Conservation (phyloP, 768 basidiomycete genomes). For the Auricularia cornea region DNA sequence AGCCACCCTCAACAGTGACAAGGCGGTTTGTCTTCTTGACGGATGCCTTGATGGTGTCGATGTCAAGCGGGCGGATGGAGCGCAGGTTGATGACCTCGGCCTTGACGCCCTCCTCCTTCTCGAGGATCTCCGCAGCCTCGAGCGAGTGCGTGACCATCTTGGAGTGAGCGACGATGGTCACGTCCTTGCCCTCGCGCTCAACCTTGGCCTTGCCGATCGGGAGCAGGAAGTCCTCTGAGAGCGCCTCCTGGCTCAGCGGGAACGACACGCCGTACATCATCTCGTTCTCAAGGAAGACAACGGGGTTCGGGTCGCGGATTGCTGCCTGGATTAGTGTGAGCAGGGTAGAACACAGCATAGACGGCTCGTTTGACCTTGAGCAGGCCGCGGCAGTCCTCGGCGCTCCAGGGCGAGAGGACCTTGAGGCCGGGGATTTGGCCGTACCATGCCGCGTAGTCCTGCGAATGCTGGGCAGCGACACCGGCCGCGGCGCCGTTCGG, state of each 20-base stretch:
- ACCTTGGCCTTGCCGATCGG: constrained; percentile 98
- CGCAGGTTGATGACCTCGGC: constrained; percentile 98
- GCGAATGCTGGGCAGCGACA: constrained; percentile 95
- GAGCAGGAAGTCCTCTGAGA: constrained; percentile 90
- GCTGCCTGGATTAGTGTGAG: constrained; percentile 51
- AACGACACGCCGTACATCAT: constrained; percentile 97
- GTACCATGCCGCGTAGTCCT: constrained; percentile 96
- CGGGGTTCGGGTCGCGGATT: constrained; percentile 96
- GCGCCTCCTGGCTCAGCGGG: constrained; percentile 90
- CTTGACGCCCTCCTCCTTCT: constrained; percentile 86
- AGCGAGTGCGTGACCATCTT: constrained; percentile 95
- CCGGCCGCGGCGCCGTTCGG: constrained; percentile 98
- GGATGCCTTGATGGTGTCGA: constrained; percentile 91
- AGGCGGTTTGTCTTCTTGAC: constrained; percentile 99
- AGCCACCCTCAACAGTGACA: constrained; percentile 94
- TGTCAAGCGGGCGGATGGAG: constrained; percentile 92
- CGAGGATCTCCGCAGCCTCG: constrained; percentile 87
- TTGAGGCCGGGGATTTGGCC: constrained; percentile 91
- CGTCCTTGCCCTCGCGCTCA: constrained; percentile 84
- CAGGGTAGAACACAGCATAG: not conserved
- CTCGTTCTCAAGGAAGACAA: constrained; percentile 99
- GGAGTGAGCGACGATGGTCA: constrained; percentile 96
- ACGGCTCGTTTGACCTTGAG: constrained; percentile 57
- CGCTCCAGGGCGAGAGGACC: constrained; percentile 94
- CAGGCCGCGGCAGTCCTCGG: constrained; percentile 98